Evolutionary conservation across 192 early-diverging fungal genomes (phyloP), one percentile per base, ranked within the genome.

Genomic region (Spizellomyces punctatus): DNA sequence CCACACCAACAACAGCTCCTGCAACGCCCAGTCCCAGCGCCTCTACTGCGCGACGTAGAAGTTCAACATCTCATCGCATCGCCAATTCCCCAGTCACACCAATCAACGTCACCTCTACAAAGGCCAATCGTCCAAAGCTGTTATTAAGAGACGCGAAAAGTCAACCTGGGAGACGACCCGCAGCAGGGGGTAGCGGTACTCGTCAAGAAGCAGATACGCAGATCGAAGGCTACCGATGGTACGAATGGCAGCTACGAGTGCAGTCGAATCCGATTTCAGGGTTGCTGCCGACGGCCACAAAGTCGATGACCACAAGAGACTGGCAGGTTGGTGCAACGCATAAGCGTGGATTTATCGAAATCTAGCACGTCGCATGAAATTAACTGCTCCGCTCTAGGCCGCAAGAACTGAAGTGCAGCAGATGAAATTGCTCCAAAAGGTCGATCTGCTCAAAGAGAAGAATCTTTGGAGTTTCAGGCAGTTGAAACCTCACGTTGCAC

Each of bases 381-480:
- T 21, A 19, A 8, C 8, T 57, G 21, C 27, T 64, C 14, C 50
- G 66, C 27, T 7, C 5, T 52, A 83, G 91, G 78, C 92, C 49
- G 94, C 90, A 1, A 82, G 90, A 36, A 90, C 93, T 70, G 93
- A 95, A 74, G 71, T 86, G 36, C 89, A 89, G 64, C 80, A 88
- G 59, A 67, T 89, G 46, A 80, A 86, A 58, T 81, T 88, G 7
- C 80, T 93, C 36, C 73, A 90, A 48, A 73, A 83, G 58, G 86
- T 94, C 21, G 93, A 95, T 21, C 74, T 83, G 19, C 66, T 93
- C 21, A 94, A 92, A 66, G 78, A 83, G n/a, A 74, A 79, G 43
- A 85, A 87, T 56, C 43, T 81, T n/a, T 92, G 91, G 91, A 89
- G 88, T 75, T 84, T 92, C 22, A 83, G 85, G 58, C 93, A 95